These are phyloP conservation scores for Diutina siamensis DNA, from an alignment of 1,139 yeast species.

Conservation along the genomic window DNA sequence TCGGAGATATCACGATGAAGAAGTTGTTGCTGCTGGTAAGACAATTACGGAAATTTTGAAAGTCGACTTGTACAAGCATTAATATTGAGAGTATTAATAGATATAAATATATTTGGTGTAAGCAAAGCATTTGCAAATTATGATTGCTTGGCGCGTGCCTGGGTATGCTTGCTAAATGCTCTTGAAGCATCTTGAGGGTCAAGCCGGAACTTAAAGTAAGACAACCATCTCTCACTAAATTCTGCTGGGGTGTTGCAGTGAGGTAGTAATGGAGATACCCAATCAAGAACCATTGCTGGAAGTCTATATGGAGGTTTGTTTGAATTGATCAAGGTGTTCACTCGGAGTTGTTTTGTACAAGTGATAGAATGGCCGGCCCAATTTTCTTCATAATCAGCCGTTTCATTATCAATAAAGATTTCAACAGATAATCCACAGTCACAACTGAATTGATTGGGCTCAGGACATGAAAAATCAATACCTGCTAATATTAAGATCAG, in stretches of 20 bases:
- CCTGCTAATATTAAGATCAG: no score
- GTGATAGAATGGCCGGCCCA: neutral
- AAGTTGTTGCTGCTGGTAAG: constrained; percentile 33
- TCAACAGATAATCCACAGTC: neutral
- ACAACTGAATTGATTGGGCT: neutral
- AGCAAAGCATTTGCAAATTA: no score
- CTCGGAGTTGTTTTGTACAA: neutral
- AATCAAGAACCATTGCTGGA: neutral
- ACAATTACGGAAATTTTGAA: constrained; percentile 17
- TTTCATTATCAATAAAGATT: neutral
- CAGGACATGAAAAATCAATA: neutral
- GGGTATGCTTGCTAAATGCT: no score
- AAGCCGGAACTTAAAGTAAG: no score
- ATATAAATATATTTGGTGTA: no score
- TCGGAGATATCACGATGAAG: constrained; percentile 43
- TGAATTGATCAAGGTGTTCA: neutral
- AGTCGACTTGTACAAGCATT: constrained; percentile 10
- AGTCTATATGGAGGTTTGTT: neutral
- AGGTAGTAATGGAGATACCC: neutral
- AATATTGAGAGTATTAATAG: neutral
- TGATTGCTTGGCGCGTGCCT: no score
- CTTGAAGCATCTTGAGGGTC: no score
- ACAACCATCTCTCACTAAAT: no score
- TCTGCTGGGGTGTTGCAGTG: neutral
- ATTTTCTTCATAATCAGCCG: neutral